These are phyloP conservation scores for Lactifluus echinatus DNA, from an alignment of 768 basidiomycete species.

Conservation along the genomic window DNA sequence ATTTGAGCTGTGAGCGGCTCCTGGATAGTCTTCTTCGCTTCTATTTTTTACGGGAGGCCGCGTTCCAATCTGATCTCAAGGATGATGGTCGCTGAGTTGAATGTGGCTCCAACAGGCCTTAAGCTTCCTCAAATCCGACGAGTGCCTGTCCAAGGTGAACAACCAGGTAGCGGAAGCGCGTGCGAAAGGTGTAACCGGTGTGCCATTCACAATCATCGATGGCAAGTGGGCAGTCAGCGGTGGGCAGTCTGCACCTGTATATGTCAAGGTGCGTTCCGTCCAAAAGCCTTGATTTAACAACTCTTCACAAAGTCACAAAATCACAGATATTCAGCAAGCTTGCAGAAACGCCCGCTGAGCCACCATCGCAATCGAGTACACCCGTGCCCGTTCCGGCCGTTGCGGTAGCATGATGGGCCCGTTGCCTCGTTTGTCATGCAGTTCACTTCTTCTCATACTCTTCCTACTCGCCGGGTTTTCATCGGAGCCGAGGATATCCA, in stretches of 20 bases:
- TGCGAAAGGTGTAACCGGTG: conserved; percentile 61
- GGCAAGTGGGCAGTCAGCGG: conserved; percentile 71
- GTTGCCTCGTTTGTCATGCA: not conserved
- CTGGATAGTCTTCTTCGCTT: not conserved
- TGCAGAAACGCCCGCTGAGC: not conserved
- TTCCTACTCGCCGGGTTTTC: not conserved
- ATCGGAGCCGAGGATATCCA: conserved; percentile 16
- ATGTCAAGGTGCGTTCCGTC: conserved; percentile 44
- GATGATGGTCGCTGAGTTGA: not conserved
- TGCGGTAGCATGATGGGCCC: conserved; percentile 9
- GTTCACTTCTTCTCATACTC: not conserved
- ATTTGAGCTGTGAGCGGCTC: conserved; percentile 8
- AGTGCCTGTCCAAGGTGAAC: conserved; percentile 55
- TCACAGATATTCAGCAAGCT: conserved; percentile 20
- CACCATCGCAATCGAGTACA: conserved; percentile 14
- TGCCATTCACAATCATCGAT: conserved; percentile 74
- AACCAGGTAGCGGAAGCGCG: conserved; percentile 54
- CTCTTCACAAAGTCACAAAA: no score
- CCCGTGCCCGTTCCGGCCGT: conserved; percentile 9
- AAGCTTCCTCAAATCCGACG: conserved; percentile 56
- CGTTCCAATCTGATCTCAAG: not conserved
- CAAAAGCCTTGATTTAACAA: not conserved
- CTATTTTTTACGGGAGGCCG: not conserved
- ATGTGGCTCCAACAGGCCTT: conserved; percentile 37
- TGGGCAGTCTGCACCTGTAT: conserved; percentile 63